A percentile compares a stretch with the other conserved stretches of the same genome.
phyloP scores from a whole-genome alignment of 805 yeast species.

The Kuraishia hungarica region DNA sequence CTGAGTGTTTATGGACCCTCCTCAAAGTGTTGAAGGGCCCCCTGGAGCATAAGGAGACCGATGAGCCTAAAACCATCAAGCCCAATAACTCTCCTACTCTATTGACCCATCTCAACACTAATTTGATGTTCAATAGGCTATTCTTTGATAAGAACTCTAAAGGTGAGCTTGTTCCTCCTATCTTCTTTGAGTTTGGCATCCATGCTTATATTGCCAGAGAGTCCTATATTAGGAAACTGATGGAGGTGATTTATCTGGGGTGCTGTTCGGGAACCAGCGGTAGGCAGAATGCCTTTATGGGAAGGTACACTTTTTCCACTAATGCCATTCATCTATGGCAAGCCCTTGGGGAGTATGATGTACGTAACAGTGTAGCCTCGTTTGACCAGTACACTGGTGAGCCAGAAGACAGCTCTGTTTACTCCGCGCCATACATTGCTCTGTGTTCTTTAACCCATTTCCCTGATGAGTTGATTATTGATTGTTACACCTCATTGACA shows the following conservation, averaged over 20 bases:
- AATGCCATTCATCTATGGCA: conserved; percentile 17
- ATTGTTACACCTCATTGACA: conserved; percentile 34
- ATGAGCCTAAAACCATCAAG: conserved; percentile 47
- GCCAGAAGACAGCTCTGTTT: conserved; percentile 1
- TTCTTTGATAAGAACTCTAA: conserved; percentile 29
- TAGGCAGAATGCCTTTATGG: conserved; percentile 9
- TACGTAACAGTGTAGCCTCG: neutral
- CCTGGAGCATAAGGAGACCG: conserved; percentile 31
- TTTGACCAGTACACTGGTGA: conserved; percentile 1
- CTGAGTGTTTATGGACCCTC: conserved; percentile 52
- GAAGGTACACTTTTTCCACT: neutral
- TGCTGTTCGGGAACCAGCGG: conserved; percentile 7
- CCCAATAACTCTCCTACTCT: conserved; percentile 37
- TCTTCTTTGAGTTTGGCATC: conserved; percentile 17
- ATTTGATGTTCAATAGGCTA: conserved; percentile 38
- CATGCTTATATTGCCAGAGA: conserved; percentile 28
- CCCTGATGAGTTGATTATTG: conserved; percentile 36
- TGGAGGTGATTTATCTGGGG: conserved; percentile 43
- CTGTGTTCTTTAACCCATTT: conserved; percentile 43
- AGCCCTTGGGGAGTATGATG: conserved; percentile 27
- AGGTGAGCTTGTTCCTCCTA: conserved; percentile 22
- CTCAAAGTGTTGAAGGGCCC: conserved; percentile 65
- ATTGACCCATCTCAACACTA: conserved; percentile 49
- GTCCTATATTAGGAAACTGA: conserved; percentile 41
- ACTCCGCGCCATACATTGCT: conserved; percentile 23